Evolutionary conservation across 805 yeast species (phyloP).

Genomic region (Sugiyamaella smithiae): DNA sequence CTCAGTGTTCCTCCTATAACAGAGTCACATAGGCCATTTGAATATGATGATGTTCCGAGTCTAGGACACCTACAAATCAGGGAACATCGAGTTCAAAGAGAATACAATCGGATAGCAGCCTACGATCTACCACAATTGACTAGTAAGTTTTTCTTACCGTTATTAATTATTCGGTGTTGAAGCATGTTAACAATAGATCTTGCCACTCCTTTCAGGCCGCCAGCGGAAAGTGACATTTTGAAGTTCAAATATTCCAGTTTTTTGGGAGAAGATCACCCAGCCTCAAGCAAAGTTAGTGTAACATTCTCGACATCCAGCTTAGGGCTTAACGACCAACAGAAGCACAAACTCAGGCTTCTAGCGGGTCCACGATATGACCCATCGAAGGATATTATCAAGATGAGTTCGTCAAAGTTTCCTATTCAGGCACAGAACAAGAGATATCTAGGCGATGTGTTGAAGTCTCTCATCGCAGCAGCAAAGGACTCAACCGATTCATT

Average conservation of each 20-base stretch:
- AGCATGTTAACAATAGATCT: slow-evolving; percentile 10
- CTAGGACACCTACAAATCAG: slow-evolving; percentile 68
- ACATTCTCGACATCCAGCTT: slow-evolving; percentile 44
- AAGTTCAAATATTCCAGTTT: slow-evolving; percentile 69
- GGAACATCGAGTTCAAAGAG: slow-evolving; percentile 71
- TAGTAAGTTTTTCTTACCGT: slow-evolving; percentile 42
- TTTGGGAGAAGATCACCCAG: slow-evolving; percentile 68
- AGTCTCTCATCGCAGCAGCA: slow-evolving; percentile 59
- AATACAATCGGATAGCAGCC: slow-evolving; percentile 79
- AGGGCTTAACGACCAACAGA: slow-evolving; percentile 48
- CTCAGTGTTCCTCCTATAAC: slow-evolving; percentile 24
- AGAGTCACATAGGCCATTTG: slow-evolving; percentile 34
- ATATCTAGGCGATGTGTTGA: slow-evolving; percentile 61
- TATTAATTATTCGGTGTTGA: background rate
- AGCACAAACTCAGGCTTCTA: slow-evolving; percentile 74
- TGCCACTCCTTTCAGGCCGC: slow-evolving; percentile 63
- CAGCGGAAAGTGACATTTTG: slow-evolving; percentile 36
- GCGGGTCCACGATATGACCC: slow-evolving; percentile 76
- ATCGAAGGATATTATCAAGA: slow-evolving; percentile 54
- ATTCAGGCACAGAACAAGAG: slow-evolving; percentile 87
- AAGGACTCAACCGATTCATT: slow-evolving; percentile 62
- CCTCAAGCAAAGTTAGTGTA: slow-evolving; percentile 66
- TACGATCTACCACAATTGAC: slow-evolving; percentile 83
- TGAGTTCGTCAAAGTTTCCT: slow-evolving; percentile 61
- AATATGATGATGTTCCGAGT: slow-evolving; percentile 64